Conservation (phyloP, 768 basidiomycete genomes). For the Gyrodon lividus region DNA sequence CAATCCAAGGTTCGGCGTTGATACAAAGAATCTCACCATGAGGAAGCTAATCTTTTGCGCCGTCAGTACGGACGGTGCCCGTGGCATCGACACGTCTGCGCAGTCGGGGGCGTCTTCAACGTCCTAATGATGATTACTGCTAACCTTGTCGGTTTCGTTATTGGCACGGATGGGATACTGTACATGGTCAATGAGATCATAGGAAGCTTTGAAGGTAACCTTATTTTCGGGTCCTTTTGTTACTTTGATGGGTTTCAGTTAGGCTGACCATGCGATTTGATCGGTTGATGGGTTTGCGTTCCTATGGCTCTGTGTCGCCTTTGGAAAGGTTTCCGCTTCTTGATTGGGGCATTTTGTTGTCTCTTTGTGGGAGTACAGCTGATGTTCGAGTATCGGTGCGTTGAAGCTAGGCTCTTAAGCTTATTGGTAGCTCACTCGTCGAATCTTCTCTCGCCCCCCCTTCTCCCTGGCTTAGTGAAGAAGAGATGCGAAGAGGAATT, state of each 20-base stretch:
- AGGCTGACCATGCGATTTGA: neutral
- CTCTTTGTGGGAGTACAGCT: conserved; percentile 83
- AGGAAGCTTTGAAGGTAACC: conserved; percentile 63
- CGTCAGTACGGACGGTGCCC: conserved; percentile 57
- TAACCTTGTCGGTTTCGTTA: conserved; percentile 93
- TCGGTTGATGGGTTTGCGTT: neutral
- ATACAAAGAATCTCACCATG: neutral
- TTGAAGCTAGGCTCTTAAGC: conserved; percentile 5
- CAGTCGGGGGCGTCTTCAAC: conserved; percentile 79
- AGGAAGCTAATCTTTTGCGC: conserved; percentile 3
- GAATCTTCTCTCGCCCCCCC: neutral
- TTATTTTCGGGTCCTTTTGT: neutral
- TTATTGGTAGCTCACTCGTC: conserved; percentile 1
- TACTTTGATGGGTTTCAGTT: neutral
- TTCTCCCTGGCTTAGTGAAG: conserved; percentile 49
- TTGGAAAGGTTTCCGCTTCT: conserved; percentile 60
- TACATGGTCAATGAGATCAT: conserved; percentile 65
- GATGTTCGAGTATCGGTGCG: conserved; percentile 95
- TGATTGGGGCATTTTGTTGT: conserved; percentile 55
- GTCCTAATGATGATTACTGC: conserved; percentile 87
- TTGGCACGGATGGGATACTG: conserved; percentile 77
- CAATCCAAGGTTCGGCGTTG: conserved; percentile 50
- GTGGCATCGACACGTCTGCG: conserved; percentile 90
- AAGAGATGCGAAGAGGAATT: conserved; percentile 68
- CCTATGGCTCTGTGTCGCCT: neutral